These are phyloP conservation scores for Gastrolobium villosum DNA, from an alignment of 306 rosid species.

Conservation along the genomic window DNA sequence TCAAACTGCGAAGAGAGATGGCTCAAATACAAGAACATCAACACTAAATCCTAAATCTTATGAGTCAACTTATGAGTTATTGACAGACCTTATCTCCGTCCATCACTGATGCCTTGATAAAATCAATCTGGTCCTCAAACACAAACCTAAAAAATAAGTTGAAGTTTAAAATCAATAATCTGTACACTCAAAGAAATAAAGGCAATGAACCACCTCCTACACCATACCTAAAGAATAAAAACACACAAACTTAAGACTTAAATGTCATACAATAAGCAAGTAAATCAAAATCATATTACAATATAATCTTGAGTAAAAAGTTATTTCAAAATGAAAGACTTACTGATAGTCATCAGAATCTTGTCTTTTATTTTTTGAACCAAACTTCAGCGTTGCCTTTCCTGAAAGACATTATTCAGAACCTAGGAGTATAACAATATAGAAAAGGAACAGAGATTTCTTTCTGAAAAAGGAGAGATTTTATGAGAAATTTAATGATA, in stretches of 20 bases:
- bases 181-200: slow-evolving; percentile 37
- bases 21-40: slow-evolving; percentile 49
- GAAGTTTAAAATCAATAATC: slow-evolving; percentile 40
- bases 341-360: slow-evolving; percentile 87
- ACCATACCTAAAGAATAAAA: slow-evolving; percentile 34
- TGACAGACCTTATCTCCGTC: slow-evolving; percentile 82
- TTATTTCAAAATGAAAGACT: slow-evolving; percentile 52
- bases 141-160: slow-evolving; percentile 68
- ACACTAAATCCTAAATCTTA: slow-evolving; percentile 37
- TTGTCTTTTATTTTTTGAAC: slow-evolving; percentile 86
- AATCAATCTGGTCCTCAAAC: slow-evolving; percentile 96
- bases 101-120: slow-evolving; percentile 90
- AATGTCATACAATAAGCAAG: slow-evolving; percentile 35
- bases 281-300: slow-evolving; percentile 38
- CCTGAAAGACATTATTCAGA: slow-evolving; percentile 61
- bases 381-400: slow-evolving; percentile 82
- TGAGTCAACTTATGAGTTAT: slow-evolving; percentile 22
- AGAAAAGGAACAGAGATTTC: slow-evolving; percentile 30
- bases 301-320: slow-evolving; percentile 8
- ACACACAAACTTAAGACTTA: slow-evolving; percentile 9
- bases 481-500: slow-evolving; percentile 3
- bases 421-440: slow-evolving; percentile 39
- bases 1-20: slow-evolving; percentile 65
- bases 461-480: not conserved
- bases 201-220: not conserved